phyloP scores from a whole-genome alignment of 116 monocot species.

The Dioscorea cayenensis region DNA sequence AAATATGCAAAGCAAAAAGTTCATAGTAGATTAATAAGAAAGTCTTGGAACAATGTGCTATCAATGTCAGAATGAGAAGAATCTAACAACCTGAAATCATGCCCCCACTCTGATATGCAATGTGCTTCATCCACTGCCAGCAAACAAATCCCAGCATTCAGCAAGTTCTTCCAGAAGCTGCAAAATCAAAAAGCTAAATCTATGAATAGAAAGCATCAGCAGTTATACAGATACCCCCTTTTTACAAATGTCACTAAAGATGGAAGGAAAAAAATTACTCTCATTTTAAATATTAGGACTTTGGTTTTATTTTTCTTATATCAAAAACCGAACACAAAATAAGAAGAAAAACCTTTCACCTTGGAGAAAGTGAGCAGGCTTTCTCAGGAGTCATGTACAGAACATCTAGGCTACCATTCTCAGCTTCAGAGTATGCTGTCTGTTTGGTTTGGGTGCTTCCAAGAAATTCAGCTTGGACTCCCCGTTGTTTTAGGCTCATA shows the following conservation, averaged over 20 bases:
- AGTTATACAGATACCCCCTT: background rate
- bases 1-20: no score
- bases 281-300: no score
- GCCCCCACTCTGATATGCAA: constrained; percentile 99
- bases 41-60: no score
- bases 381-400: constrained; percentile 99
- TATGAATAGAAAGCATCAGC: background rate
- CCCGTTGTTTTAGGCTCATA: constrained; percentile 80
- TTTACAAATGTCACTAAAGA: no score
- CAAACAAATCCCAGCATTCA: constrained; percentile 63
- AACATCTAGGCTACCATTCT: constrained; percentile 64
- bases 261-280: no score
- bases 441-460: constrained; percentile 72
- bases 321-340: background rate
- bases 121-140: constrained; percentile 99
- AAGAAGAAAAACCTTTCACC: background rate
- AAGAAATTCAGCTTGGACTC: constrained; percentile 79
- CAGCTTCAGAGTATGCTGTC: constrained; percentile 42
- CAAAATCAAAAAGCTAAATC: constrained; percentile 7
- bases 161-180: constrained; percentile 87
- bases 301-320: no score
- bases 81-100: constrained; percentile 82
- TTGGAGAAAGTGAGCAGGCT: constrained; percentile 57
- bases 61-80: background rate
- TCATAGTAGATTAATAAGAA: no score